Evolutionary conservation across 2,329 filamentous ascomycete species (phyloP), one percentile per base, ranked within the genome.

Genomic region (Scleromitrula shiraiana): DNA sequence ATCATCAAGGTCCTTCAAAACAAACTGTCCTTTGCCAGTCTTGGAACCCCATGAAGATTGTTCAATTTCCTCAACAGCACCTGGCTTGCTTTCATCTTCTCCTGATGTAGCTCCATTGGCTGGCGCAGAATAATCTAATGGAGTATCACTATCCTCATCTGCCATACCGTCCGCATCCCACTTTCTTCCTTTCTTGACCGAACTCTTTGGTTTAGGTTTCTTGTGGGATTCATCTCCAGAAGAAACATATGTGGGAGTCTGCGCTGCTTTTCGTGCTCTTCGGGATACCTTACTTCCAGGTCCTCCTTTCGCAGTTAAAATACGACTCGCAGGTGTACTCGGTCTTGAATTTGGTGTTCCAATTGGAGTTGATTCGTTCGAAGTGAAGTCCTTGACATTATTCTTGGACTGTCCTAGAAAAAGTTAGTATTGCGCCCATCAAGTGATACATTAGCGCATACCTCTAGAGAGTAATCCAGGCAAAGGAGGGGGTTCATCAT

Each of bases 151-250:
- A 49, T 84, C 79, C 50, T 88, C 91, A 55, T 90, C 87, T 6
- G 88, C 88, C 57, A 84, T 72, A 4, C 93, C 93, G 63, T 95
- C 88, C 5, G 85, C 87, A 61, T 90, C 87, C 93, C 93, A 98
- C 63, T 85, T 89, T 54, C 93, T 81, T 59, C 88, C 88, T 65
- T 88, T 90, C 72, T 97, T 97, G 7, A 70, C 74, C 10, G 73
- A 67, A 56, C 79, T 80, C 64, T 71, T 62, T 56, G 59, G 62
- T 66, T 81, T 87, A 38, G 65, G 67, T 60, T 80, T 82, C 55
- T 76, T 74, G 15, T 73, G 69, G 5, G 77, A 68, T 60, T 97
- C 93, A 59, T 97, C 93, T 1, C 90, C 89, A 0, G 89, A 95
- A 0, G 89, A 95, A 7, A 71, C 75, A 14, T 80, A 77, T 2